Conservation (phyloP, 176 grass and related monocot genomes). For the Bromus sterilis region DNA sequence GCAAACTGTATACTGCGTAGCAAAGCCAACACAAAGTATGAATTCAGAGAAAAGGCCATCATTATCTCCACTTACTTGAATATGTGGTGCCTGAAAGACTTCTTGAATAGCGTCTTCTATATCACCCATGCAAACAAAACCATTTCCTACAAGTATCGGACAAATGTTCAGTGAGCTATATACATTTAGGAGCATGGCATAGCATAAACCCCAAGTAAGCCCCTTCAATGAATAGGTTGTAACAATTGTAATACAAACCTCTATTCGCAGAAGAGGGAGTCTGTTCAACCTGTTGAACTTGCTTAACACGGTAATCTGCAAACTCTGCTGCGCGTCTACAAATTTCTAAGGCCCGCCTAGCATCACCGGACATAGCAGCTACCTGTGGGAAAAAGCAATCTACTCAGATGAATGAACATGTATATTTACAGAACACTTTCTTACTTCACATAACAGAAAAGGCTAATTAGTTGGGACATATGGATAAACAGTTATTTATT, state of each 20-base stretch:
- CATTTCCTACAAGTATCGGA: conserved; percentile 44
- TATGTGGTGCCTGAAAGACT: conserved; percentile 97
- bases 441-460: neutral
- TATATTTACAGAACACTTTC: neutral
- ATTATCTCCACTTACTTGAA: conserved; percentile 62
- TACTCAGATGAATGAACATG: neutral
- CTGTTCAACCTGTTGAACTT: conserved; percentile 21
- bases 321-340: conserved; percentile 86
- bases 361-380: conserved; percentile 98
- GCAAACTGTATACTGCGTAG: neutral
- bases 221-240: neutral
- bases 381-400: conserved; percentile 48
- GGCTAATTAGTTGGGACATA: neutral
- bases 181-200: neutral
- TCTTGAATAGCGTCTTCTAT: conserved; percentile 85
- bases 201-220: conserved; percentile 2
- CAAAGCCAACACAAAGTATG: neutral
- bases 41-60: neutral
- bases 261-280: conserved; percentile 14
- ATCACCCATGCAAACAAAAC: conserved; percentile 73
- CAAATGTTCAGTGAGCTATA: neutral
- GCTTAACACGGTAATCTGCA: conserved; percentile 77
- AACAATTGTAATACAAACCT: neutral
- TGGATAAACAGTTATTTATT: neutral
- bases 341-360: conserved; percentile 88